phyloP scores from a whole-genome alignment of 2,329 filamentous ascomycete species.

The Colletotrichum spaethianum region DNA sequence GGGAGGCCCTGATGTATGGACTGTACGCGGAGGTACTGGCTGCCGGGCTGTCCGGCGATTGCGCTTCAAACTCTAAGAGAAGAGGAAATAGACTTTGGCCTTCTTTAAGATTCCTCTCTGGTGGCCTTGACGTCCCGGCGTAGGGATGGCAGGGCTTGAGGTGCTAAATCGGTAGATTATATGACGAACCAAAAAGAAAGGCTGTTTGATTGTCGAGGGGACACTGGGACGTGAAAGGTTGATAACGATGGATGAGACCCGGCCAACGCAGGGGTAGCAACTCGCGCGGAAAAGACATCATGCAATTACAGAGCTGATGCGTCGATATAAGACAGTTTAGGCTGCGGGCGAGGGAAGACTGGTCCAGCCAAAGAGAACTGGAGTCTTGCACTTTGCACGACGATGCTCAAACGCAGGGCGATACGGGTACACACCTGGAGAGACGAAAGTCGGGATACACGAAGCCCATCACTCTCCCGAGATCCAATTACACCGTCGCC shows the following conservation, averaged over 20 bases:
- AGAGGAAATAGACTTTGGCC: not conserved
- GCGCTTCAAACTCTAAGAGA: not conserved
- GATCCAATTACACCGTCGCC: not conserved
- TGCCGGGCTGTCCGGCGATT: slow-evolving; percentile 8
- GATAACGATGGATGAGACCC: not conserved
- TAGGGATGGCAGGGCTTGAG: slow-evolving; percentile 8
- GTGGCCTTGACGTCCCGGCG: not conserved
- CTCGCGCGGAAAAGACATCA: no score
- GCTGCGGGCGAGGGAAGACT: not conserved
- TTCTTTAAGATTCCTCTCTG: not conserved
- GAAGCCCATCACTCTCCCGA: not conserved
- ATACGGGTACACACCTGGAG: not conserved
- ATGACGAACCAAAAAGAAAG: not conserved
- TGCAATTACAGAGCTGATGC: not conserved
- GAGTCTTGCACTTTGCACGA: no score
- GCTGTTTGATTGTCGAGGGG: not conserved
- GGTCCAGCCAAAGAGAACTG: not conserved
- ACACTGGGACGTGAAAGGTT: no score
- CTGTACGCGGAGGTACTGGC: slow-evolving; percentile 19
- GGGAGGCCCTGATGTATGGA: not conserved
- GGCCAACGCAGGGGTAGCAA: not conserved
- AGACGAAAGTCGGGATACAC: not conserved
- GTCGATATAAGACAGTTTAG: not conserved
- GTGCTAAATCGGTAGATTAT: not conserved
- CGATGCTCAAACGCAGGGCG: not conserved